Percentiles rank a stretch among this genome's conserved stretches.
Conservation (phyloP, 176 grass and related monocot genomes). For the Lolium perenne region DNA sequence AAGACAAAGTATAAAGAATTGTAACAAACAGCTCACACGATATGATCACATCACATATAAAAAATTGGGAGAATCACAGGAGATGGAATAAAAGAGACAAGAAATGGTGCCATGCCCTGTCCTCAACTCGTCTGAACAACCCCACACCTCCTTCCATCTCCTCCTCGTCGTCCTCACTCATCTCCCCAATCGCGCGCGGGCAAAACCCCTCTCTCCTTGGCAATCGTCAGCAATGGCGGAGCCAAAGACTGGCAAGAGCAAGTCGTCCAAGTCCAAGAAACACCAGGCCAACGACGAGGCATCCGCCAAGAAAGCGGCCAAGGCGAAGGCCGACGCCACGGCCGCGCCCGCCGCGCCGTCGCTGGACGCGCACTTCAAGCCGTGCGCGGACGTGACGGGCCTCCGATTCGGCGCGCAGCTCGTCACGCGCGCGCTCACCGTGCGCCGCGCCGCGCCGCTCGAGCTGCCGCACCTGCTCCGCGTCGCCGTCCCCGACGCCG, state of each 20-base stretch:
- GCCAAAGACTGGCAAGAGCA: conserved; percentile 47
- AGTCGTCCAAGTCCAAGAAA: conserved; percentile 46
- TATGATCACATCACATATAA: neutral
- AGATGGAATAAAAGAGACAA: neutral
- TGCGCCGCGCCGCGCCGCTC: conserved; percentile 74
- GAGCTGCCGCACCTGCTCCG: conserved; percentile 92
- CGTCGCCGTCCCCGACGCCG: conserved; percentile 41
- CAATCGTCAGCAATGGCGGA: conserved; percentile 48
- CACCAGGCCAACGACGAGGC: conserved; percentile 28
- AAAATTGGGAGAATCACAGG: neutral
- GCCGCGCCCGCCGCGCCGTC: neutral
- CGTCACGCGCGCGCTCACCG: conserved; percentile 85
- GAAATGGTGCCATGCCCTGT: conserved; percentile 16
- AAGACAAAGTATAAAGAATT: neutral
- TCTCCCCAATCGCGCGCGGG: neutral
- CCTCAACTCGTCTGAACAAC: conserved; percentile 6
- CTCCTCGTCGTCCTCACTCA: neutral
- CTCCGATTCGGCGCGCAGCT: conserved; percentile 89
- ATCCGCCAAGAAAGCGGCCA: conserved; percentile 43
- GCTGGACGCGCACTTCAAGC: conserved; percentile 73
- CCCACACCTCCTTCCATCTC: neutral
- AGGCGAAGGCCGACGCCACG: neutral
- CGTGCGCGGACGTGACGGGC: conserved; percentile 77
- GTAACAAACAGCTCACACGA: neutral
- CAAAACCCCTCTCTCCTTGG: conserved; percentile 7